Conservation (phyloP, 768 basidiomycete species). For the Trametes cubensis region DNA sequence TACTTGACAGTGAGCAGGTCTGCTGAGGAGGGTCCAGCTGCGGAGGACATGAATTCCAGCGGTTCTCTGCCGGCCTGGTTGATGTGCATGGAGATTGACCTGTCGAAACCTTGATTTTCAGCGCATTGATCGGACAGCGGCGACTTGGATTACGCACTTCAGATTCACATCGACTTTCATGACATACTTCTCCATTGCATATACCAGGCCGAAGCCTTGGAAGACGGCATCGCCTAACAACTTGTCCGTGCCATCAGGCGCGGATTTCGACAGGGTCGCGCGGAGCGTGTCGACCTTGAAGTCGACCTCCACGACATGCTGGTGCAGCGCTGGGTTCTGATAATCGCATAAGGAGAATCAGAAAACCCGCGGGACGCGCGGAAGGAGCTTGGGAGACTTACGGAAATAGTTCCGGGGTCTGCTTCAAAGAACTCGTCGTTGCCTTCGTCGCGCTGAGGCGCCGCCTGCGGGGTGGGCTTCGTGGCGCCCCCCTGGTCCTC, state of each 20-base stretch:
- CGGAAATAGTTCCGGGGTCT: constrained; percentile 58
- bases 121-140: neutral
- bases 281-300: constrained; percentile 86
- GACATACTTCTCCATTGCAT: constrained; percentile 79
- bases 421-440: constrained; percentile 76
- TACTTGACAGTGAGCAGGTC: constrained; percentile 84
- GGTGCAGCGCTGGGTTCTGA: constrained; percentile 48
- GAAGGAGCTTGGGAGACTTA: constrained; percentile 1
- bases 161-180: constrained; percentile 86
- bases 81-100: constrained; percentile 77
- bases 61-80: constrained; percentile 56
- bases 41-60: constrained; percentile 69
- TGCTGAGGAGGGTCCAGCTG: constrained; percentile 44
- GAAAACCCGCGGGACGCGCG: constrained; percentile 9
- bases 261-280: constrained; percentile 76
- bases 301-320: constrained; percentile 77
- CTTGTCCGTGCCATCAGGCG: constrained; percentile 62
- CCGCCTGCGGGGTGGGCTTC: neutral
- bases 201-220: constrained; percentile 73
- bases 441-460: constrained; percentile 42
- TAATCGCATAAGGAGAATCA: constrained; percentile 20
- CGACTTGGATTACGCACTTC: constrained; percentile 44
- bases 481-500: constrained; percentile 36
- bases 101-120: constrained; percentile 32
- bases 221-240: constrained; percentile 79